Evolutionary conservation across 106 monocot species (phyloP), one percentile per base, ranked within the genome.

Genomic region (Acanthochlamys bracteata): DNA sequence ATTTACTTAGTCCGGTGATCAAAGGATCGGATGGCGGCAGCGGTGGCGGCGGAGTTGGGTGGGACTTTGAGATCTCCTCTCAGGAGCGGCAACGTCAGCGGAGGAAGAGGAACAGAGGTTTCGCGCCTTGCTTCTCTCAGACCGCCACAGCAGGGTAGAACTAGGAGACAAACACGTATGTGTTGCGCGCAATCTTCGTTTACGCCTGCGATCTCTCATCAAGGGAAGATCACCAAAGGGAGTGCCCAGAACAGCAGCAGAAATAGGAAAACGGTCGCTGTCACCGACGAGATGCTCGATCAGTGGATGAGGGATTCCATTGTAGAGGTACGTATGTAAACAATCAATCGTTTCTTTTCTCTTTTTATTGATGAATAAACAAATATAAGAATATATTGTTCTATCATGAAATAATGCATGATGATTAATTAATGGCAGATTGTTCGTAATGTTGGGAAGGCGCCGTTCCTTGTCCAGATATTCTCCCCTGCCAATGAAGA

Each of bases 291-390:
- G 55, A 55, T 20, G 55, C 7, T 55, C 4, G 55, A 55, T 20
- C 55, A 20, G 3, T 55, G 55, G 55, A 55, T 55, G 55, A 55
- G 20, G 20, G 55, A 55, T 10, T 55, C 55, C 15, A 55, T 55
- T 20, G 20, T 4, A 55, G 55, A 55, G 55, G 55, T 55, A 10
- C 10, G 51, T 13, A 13, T 51, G 11, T 46, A 54, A 16, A 2
- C 10, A 22, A 20, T 20, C 55, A 0, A 10, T 22, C 55, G 16
- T 54, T 55, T 22, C 51, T 51, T 8, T 51, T 15, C n/a, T 51
- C 51, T 19, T 19, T 33, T 33, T 33, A 33, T 13, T 51, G 13
- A 19, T 51, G 51, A 19, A 15, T 51, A 3, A 3, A 51, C 2
- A 4, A 51, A 33, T 6, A 33, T 6, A 33, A 33, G 33, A 3